Evolutionary conservation across 495 filamentous ascomycete species (phyloP).

Genomic region (Xylaria castorea): DNA sequence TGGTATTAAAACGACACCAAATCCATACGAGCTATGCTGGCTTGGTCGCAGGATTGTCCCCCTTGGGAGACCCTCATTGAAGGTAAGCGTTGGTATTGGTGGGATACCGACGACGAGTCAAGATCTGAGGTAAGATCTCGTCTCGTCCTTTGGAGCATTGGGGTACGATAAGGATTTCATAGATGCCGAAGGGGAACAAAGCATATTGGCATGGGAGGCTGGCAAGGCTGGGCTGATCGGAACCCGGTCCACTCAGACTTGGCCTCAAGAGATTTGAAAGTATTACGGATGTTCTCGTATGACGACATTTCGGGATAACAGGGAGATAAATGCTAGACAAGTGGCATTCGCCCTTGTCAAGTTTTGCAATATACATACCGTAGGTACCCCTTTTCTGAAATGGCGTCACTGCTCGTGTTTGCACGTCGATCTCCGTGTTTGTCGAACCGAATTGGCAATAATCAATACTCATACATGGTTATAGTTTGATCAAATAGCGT

Average conservation of each 20-base stretch:
- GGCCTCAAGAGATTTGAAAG: neutral
- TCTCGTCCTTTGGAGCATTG: neutral
- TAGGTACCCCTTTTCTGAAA: conserved; percentile 19
- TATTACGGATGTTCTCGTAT: conserved; percentile 23
- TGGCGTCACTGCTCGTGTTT: conserved; percentile 27
- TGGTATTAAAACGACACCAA: neutral
- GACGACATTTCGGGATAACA: conserved; percentile 21
- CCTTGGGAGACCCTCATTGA: neutral
- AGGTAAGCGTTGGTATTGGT: conserved; percentile 15
- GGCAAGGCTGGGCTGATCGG: conserved; percentile 15
- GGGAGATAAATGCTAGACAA: conserved; percentile 10
- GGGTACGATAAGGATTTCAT: neutral
- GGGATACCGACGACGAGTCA: conserved; percentile 14
- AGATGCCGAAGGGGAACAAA: neutral
- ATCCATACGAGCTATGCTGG: neutral
- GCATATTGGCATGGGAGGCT: neutral
- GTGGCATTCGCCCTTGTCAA: conserved; percentile 13
- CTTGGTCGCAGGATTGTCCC: neutral
- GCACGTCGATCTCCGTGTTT: conserved; percentile 4
- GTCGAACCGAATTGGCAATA: conserved; percentile 1
- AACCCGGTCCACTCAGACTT: conserved; percentile 14
- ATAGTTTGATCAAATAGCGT: conserved; percentile 14
- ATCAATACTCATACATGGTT: neutral
- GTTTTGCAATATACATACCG: neutral
- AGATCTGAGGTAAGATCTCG: conserved; percentile 19